Conservation (phyloP, 192 early-diverging fungal species). For the Phlyctochytrium arcticum region DNA sequence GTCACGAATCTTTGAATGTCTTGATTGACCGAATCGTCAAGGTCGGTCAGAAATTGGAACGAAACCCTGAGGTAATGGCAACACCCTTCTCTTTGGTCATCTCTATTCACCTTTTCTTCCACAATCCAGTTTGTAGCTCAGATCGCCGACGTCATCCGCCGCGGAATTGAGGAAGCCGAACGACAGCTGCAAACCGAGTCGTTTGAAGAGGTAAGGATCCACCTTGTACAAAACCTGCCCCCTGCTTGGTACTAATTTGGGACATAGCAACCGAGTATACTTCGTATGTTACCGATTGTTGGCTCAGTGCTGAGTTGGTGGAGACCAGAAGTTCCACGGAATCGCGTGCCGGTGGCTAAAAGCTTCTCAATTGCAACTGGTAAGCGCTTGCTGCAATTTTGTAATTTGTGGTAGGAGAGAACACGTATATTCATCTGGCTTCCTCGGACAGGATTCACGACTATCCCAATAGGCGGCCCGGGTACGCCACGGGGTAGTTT, state of each 20-base stretch:
- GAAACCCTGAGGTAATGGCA: background rate
- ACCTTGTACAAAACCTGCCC: no score
- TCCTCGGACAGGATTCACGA: slow-evolving; percentile 14
- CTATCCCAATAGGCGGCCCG: slow-evolving; percentile 1
- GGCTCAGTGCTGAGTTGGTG: slow-evolving; percentile 27
- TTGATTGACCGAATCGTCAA: slow-evolving; percentile 3
- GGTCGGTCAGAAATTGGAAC: slow-evolving; percentile 6
- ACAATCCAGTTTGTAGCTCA: slow-evolving; percentile 14
- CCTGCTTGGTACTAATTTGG: no score
- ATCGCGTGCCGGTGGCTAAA: slow-evolving; percentile 12
- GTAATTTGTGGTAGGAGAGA: background rate
- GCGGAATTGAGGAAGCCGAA: slow-evolving; percentile 26
- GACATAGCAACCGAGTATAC: slow-evolving; percentile 14
- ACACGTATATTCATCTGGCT: background rate
- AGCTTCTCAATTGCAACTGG: slow-evolving; percentile 20
- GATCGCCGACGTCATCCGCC: slow-evolving; percentile 15
- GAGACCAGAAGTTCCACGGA: slow-evolving; percentile 9
- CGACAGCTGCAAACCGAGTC: slow-evolving; percentile 10
- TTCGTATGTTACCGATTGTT: slow-evolving; percentile 19
- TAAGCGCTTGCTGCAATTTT: no score
- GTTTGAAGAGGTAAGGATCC: slow-evolving; percentile 14
- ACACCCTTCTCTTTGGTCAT: background rate
- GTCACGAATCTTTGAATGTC: background rate
- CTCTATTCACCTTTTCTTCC: background rate
- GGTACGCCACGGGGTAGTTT: no score